These are phyloP conservation scores for Geotrichum reessii DNA, from an alignment of 1,139 yeast species.

Conservation along the genomic window DNA sequence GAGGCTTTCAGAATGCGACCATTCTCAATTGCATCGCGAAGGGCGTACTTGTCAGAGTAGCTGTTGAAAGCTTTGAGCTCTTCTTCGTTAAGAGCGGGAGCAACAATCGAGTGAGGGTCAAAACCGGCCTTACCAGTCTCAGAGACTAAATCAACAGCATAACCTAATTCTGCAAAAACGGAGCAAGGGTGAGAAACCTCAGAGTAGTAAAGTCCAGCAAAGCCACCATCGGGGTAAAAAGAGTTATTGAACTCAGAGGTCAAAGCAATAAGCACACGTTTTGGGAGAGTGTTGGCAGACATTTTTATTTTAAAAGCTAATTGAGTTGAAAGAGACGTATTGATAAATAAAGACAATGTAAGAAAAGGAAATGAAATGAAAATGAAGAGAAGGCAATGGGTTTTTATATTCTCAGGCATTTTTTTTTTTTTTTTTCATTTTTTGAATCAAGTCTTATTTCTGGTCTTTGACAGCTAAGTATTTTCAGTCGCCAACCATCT, in stretches of 20 bases:
- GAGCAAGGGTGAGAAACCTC: conserved; percentile 57
- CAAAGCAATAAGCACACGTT: conserved; percentile 47
- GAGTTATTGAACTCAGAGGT: conserved; percentile 43
- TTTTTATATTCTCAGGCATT: neutral
- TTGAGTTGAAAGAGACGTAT: neutral
- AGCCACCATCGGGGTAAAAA: conserved; percentile 52
- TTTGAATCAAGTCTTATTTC: neutral
- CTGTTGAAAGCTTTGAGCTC: conserved; percentile 42
- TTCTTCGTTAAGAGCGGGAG: conserved; percentile 42
- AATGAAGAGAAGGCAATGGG: neutral
- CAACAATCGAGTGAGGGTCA: conserved; percentile 48
- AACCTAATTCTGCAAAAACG: conserved; percentile 44
- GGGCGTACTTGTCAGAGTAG: conserved; percentile 35
- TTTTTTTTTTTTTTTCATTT: too few relatives aligned
- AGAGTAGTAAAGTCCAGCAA: conserved; percentile 51
- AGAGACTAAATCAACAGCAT: conserved; percentile 50
- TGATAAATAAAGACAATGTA: neutral
- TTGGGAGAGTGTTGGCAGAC: conserved; percentile 18
- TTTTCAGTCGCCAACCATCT: neutral
- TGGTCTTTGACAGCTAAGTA: too few relatives aligned
- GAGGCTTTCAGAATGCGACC: conserved; percentile 39
- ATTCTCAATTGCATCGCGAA: conserved; percentile 34
- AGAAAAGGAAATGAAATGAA: neutral
- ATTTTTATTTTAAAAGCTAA: neutral
- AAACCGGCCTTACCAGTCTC: conserved; percentile 52